Base-by-base conservation (phyloP, 305 asterid species). In the Fraxinus sp. region DNA sequence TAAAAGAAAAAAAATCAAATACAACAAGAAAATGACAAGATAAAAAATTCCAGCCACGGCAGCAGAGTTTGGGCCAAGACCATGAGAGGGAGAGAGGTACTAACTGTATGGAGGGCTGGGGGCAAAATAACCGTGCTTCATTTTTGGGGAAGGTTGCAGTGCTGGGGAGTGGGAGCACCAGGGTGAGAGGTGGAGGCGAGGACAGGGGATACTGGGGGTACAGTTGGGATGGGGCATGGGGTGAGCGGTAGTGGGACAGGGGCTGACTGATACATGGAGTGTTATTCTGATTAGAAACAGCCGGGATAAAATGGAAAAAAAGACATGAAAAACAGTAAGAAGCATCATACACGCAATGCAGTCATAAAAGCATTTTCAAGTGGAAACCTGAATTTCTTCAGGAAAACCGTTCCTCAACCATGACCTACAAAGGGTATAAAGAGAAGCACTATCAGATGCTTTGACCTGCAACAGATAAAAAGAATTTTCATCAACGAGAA, bases 371-470 rank as follows among this genome's bases (percentile, higher is more conserved):
- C 36, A 64, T 64, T 82, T 41, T 57, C 62, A 44, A 78, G 80
- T 64, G 81, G 89, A 87, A 33, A 93, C 99, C 97, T 94, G 97
- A 82, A 84, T 88, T 86, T 89, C 98, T 85, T 92, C 97, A 81
- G 89, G 88, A 84, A 86, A 84, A 81, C 98, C 92, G 85, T 94
- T 95, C 88, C 86, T 92, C 89, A 95, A 88, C 98, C 99, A 95
- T 72, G 98, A 95, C 8, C 98, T 91, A 83, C 96, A 90, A 68
- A 93, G 92, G 84, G 92, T 76, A 87, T 94, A 95, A 72, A 95
- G 85, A 75, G 99, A 92, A 83, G 97, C 87, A 78, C 81, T 86
- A 14, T 92, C 96, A 82, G 89, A 84, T 77, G 89, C 32, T 73
- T 89, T 89, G 79, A 93, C 98, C 99, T 95, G 90, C 75, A 83